phyloP scores from a whole-genome alignment of 2,329 filamentous ascomycete genomes.

The Xylariaceae sp. region DNA sequence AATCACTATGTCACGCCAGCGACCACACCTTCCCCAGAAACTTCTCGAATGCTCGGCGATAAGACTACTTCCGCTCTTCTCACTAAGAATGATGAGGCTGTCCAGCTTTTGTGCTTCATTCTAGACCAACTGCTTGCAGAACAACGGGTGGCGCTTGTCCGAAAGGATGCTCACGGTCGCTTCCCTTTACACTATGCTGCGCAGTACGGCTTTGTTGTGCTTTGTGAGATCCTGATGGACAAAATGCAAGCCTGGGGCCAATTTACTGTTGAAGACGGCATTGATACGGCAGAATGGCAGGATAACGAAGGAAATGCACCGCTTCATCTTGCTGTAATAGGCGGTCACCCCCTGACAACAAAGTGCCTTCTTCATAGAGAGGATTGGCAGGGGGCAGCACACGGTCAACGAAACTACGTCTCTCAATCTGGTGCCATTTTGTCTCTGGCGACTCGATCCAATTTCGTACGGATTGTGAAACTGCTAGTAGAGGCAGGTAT shows the following conservation, averaged over 20 bases:
- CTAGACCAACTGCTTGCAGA: constrained; percentile 64
- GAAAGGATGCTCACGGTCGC: constrained; percentile 74
- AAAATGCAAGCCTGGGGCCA: constrained; percentile 87
- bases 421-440: constrained; percentile 85
- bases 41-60: constrained; percentile 47
- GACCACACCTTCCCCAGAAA: constrained; percentile 58
- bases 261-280: constrained; percentile 78
- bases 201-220: constrained; percentile 88
- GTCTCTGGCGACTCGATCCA: constrained; percentile 81
- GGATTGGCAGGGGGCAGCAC: constrained; percentile 63
- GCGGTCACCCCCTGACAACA: constrained; percentile 84
- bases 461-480: constrained; percentile 79
- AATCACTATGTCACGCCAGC: constrained; percentile 78
- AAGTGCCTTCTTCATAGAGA: constrained; percentile 76
- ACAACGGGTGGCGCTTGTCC: constrained; percentile 65
- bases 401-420: constrained; percentile 64
- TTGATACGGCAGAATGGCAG: constrained; percentile 86
- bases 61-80: constrained; percentile 65
- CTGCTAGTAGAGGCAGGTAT: constrained; percentile 86
- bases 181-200: constrained; percentile 90
- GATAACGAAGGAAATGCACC: constrained; percentile 89
- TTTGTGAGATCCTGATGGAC: constrained; percentile 81
- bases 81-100: constrained; percentile 67
- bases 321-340: constrained; percentile 86
- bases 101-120: constrained; percentile 60